Base-by-base conservation (phyloP, 1,284 basidiomycete species). In the Tausonia pullulans region DNA sequence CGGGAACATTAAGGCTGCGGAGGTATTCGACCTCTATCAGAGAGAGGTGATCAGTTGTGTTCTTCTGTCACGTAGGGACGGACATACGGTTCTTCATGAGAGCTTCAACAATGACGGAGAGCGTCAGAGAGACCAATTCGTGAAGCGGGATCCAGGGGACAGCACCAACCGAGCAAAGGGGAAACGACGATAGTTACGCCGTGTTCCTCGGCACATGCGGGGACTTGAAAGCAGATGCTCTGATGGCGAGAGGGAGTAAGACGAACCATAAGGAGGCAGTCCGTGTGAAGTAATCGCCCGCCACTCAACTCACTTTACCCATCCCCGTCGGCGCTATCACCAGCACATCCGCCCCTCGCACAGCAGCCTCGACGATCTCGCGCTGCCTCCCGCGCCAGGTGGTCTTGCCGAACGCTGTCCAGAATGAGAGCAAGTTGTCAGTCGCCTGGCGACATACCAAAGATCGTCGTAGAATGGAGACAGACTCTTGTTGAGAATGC, bases 221-320 rank as follows among this genome's bases (percentile, higher is more conserved):
- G 90, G 9, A 92, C 79, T 75, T 93, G 90, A 71, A 92, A 94
- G 74, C 90, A 94, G 4, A 93, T 71, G 68, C 88, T 88, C 86
- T 86, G 58, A 8, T 54, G 44, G 41, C 52, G 27, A 16, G 10
- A 9, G 48, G 14, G 14, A 8, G 48, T 14, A 14, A 9, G 8
- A 1, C 9, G 9, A 49, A 14, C 3, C 3, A 10, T 40, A 62
- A 45, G n/a, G 39, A 10, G 44, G 50, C 27, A 11, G 60, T 14
- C 49, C 67, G 63, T n/a, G 61, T 40, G 14, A 55, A 11, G 54
- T 41, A 50, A 50, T 16, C 27, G 50, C 8, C 54, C 10, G 57
- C 57, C n/a, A 43, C 46, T 5, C 13, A 0, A 68, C 77, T 63
- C 60, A 87, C 89, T 83, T 93, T 93, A 43, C 90, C 90, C 81